Evolutionary conservation across 108 stramenopile genomes (phyloP).

Genomic region (Skeletonema menzelii): DNA sequence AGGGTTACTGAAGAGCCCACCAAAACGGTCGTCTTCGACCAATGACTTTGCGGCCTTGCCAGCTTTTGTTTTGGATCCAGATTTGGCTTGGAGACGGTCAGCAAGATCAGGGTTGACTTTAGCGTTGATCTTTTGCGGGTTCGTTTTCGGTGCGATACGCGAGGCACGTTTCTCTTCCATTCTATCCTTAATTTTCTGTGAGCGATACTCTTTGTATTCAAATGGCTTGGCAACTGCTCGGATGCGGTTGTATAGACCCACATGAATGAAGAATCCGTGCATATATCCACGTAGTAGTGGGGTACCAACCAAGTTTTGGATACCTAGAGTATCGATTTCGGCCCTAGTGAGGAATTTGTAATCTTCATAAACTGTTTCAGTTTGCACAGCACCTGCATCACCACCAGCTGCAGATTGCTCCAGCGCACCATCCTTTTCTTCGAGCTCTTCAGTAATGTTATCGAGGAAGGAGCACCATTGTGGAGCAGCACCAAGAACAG

Average conservation of each 20-base stretch:
- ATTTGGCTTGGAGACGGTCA: slow-evolving; percentile 68
- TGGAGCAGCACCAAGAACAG: slow-evolving; percentile 94
- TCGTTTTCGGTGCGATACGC: slow-evolving; percentile 71
- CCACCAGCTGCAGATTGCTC: slow-evolving; percentile 41
- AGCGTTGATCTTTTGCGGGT: slow-evolving; percentile 50
- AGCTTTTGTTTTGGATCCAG: slow-evolving; percentile 65
- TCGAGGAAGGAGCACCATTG: slow-evolving; percentile 99
- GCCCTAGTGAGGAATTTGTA: slow-evolving; percentile 97
- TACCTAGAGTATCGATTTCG: slow-evolving; percentile 94
- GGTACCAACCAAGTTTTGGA: slow-evolving; percentile 93
- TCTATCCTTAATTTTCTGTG: slow-evolving; percentile 88
- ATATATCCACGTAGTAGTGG: slow-evolving; percentile 96
- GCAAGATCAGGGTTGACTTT: slow-evolving; percentile 82
- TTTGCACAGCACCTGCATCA: slow-evolving; percentile 45
- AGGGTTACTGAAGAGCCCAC: slow-evolving; percentile 87
- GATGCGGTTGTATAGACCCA: slow-evolving; percentile 90
- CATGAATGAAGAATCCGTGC: slow-evolving; percentile 99
- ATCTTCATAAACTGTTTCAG: slow-evolving; percentile 93
- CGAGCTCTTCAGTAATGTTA: slow-evolving; percentile 97
- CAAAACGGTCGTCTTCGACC: slow-evolving; percentile 95
- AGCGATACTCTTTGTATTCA: slow-evolving; percentile 96
- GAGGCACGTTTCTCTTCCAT: slow-evolving; percentile 90
- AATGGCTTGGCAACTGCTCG: slow-evolving; percentile 95
- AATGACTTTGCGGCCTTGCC: slow-evolving; percentile 73
- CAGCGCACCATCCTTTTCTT: slow-evolving; percentile 84